Percentiles rank a stretch among this genome's conserved stretches.
Conservation (phyloP, 2,329 filamentous ascomycete species). For the Penicillium crustosum region DNA sequence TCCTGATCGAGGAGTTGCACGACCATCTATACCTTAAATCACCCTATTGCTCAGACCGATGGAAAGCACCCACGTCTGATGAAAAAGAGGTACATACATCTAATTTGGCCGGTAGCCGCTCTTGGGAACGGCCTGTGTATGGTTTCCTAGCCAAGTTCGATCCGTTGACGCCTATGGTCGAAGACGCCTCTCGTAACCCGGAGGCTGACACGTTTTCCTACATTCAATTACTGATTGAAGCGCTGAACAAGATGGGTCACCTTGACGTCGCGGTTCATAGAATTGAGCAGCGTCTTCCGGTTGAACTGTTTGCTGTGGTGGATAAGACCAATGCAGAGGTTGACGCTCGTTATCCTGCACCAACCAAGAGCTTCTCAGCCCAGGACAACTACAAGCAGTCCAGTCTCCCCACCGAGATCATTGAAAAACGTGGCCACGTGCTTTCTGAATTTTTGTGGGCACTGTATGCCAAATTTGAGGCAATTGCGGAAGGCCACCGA, state of each 20-base stretch:
- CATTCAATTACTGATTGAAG: conserved; percentile 80
- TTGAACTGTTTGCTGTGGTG: conserved; percentile 90
- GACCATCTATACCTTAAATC: conserved; percentile 97
- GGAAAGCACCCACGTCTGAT: conserved; percentile 68
- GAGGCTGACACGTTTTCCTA: conserved; percentile 96
- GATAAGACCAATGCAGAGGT: conserved; percentile 94
- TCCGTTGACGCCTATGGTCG: conserved; percentile 60
- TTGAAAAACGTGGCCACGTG: conserved; percentile 76
- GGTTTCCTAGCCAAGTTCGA: conserved; percentile 59
- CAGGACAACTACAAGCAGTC: conserved; percentile 45
- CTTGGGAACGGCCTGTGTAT: conserved; percentile 57
- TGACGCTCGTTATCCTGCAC: conserved; percentile 86
- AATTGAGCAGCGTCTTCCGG: conserved; percentile 87
- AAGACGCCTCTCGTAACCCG: conserved; percentile 89
- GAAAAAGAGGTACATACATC: conserved; percentile 34
- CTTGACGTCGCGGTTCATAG: conserved; percentile 84
- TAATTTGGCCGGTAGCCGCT: conserved; percentile 35
- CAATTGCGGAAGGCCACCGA: conserved; percentile 92
- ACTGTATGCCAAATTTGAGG: conserved; percentile 93
- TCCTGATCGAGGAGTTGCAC: conserved; percentile 93
- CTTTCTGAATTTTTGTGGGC: conserved; percentile 91
- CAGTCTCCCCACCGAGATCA: conserved; percentile 67
- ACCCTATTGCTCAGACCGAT: conserved; percentile 93
- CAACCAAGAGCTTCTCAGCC: conserved; percentile 55
- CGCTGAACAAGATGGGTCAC: conserved; percentile 83